Conservation (phyloP, 2,329 filamentous ascomycete species). For the Rutstroemia sp. region DNA sequence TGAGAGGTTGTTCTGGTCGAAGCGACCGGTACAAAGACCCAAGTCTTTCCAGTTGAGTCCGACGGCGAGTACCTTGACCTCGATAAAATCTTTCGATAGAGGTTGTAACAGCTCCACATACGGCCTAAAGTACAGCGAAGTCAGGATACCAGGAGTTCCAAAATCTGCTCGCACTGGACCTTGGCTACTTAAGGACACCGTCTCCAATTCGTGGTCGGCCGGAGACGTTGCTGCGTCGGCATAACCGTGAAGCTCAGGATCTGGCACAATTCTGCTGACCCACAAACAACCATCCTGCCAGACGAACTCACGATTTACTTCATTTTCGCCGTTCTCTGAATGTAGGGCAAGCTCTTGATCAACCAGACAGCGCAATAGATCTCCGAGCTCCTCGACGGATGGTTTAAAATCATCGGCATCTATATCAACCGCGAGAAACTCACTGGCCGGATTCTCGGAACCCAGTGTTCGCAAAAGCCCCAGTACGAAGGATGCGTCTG, state of each 20-base stretch:
- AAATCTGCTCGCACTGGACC: neutral
- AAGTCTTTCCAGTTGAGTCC: constrained; percentile 13
- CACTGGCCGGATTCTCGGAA: neutral
- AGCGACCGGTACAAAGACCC: neutral
- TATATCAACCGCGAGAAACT: neutral
- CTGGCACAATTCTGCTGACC: no score
- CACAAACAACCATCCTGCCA: no score
- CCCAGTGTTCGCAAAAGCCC: neutral
- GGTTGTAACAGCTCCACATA: neutral
- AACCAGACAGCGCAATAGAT: neutral
- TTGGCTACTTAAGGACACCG: neutral
- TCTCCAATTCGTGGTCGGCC: neutral
- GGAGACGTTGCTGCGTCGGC: no score
- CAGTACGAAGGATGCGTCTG: neutral
- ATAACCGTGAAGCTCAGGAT: no score
- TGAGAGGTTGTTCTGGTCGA: neutral
- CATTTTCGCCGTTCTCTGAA: neutral
- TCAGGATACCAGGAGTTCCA: neutral
- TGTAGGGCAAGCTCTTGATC: neutral
- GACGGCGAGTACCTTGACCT: constrained; percentile 18
- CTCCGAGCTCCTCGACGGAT: neutral
- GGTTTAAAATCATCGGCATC: neutral
- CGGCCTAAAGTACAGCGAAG: neutral
- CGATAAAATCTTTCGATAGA: neutral
- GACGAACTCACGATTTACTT: no score